Evolutionary conservation across 257 asterid species (phyloP).

Genomic region (Fraxinus excelsior): DNA sequence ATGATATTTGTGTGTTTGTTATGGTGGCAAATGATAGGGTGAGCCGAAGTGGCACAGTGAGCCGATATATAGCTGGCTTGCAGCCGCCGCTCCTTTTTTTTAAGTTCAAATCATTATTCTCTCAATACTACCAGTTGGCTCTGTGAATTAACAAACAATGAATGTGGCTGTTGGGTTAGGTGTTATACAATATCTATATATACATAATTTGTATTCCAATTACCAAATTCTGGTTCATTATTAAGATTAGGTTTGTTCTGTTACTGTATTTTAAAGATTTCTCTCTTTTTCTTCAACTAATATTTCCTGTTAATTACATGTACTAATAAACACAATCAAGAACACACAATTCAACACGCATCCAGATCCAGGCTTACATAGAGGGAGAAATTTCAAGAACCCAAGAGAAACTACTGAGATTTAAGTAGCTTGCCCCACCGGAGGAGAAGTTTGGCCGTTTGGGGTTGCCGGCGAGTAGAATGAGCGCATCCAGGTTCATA

Average conservation of each 20-base stretch:
- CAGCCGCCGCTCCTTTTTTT: too few relatives aligned
- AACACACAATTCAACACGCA: neutral
- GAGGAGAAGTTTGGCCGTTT: neutral
- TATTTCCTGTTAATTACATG: constrained; percentile 31
- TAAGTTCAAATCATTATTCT: too few relatives aligned
- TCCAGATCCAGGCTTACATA: too few relatives aligned
- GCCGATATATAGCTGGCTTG: too few relatives aligned
- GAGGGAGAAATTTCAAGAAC: neutral
- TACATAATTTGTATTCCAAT: constrained; percentile 5
- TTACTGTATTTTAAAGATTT: constrained; percentile 29
- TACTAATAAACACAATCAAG: neutral
- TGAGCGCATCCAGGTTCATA: constrained; percentile 77
- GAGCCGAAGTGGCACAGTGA: neutral
- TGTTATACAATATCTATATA: constrained; percentile 23
- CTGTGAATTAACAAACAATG: constrained; percentile 13
- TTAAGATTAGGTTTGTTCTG: constrained; percentile 19
- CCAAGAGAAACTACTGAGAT: constrained; percentile 2
- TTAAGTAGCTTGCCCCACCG: constrained; percentile 18
- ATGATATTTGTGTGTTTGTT: too few relatives aligned
- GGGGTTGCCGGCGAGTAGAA: constrained; percentile 41
- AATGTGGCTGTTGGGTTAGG: constrained; percentile 43
- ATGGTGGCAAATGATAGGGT: neutral
- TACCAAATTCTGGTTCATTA: constrained; percentile 18
- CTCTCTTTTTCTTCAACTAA: constrained; percentile 15
- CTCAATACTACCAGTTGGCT: neutral